Evolutionary conservation across 2,329 filamentous ascomycete species (phyloP).

Genomic region (Botrytis porri): DNA sequence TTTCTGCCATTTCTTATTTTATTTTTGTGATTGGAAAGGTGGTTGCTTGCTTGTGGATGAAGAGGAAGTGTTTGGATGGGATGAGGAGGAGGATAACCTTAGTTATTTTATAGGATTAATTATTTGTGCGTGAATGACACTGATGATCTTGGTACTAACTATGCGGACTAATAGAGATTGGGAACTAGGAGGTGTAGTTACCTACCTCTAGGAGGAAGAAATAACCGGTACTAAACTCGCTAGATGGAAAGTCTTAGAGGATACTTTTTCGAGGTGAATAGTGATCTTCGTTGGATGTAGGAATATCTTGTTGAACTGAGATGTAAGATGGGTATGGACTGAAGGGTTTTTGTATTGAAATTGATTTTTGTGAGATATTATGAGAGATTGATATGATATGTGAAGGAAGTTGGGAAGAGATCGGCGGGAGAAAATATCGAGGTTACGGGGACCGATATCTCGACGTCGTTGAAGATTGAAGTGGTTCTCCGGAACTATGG

Average conservation of each 20-base stretch:
- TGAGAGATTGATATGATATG: too few relatives aligned
- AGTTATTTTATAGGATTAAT: too few relatives aligned
- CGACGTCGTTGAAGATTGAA: too few relatives aligned
- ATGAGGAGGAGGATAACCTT: background rate
- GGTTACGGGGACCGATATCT: too few relatives aligned
- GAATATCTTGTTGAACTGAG: fast-evolving
- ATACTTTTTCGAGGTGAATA: background rate
- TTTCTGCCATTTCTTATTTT: background rate
- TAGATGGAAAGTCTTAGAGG: background rate
- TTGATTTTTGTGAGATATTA: too few relatives aligned
- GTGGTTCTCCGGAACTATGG: too few relatives aligned
- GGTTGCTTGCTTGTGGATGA: background rate
- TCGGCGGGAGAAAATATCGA: too few relatives aligned
- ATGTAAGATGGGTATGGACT: fast-evolving
- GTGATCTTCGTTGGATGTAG: fast-evolving
- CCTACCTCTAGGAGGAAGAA: background rate
- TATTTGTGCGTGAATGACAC: background rate
- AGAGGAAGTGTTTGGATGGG: background rate
- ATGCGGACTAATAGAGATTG: background rate
- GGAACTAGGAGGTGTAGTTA: background rate
- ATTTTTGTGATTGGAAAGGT: background rate
- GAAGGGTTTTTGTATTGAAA: too few relatives aligned
- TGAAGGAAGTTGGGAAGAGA: too few relatives aligned
- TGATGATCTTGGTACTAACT: background rate
- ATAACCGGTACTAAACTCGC: background rate